Evolutionary conservation across 202 grass and related monocot genomes (phyloP).

Genomic region (Brachypodium distachyon): DNA sequence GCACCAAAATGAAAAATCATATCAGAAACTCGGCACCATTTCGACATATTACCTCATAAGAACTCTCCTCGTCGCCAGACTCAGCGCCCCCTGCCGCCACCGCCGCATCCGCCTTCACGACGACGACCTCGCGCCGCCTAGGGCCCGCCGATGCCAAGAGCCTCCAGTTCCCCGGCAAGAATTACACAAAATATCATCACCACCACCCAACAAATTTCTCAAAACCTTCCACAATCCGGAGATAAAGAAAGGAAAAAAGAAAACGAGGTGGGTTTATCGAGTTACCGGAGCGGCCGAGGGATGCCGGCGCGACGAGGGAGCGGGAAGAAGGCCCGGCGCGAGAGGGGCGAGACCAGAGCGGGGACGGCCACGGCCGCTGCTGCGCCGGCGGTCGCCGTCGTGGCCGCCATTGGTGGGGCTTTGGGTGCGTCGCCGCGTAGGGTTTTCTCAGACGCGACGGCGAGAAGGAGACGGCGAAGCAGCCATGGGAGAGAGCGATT

Average conservation of each 20-base stretch:
- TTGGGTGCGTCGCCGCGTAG: conserved; percentile 23
- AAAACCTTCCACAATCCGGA: background rate
- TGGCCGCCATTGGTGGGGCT: conserved; percentile 7
- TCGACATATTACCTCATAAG: conserved; percentile 33
- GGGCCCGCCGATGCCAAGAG: background rate
- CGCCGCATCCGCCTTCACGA: conserved; percentile 23
- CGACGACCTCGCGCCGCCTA: background rate
- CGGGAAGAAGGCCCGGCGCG: conserved; percentile 15
- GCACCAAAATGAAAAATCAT: background rate
- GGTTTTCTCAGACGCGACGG: conserved; percentile 40
- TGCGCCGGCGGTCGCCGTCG: background rate
- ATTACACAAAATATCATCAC: background rate
- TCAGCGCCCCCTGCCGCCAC: conserved; percentile 26
- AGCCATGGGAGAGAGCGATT: conserved; percentile 12
- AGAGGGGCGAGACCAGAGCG: background rate
- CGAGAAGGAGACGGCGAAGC: conserved; percentile 2
- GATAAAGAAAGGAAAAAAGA: background rate
- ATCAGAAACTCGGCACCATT: background rate
- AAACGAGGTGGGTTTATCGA: background rate
- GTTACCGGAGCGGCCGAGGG: conserved; percentile 23
- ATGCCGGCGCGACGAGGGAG: conserved; percentile 21
- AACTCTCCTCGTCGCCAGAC: conserved; percentile 41
- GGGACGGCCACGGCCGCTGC: background rate
- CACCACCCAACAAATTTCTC: background rate
- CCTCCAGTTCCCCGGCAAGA: conserved; percentile 18